Conservation (phyloP, 2,329 filamentous ascomycete species). For the Sporothrix phasma region DNA sequence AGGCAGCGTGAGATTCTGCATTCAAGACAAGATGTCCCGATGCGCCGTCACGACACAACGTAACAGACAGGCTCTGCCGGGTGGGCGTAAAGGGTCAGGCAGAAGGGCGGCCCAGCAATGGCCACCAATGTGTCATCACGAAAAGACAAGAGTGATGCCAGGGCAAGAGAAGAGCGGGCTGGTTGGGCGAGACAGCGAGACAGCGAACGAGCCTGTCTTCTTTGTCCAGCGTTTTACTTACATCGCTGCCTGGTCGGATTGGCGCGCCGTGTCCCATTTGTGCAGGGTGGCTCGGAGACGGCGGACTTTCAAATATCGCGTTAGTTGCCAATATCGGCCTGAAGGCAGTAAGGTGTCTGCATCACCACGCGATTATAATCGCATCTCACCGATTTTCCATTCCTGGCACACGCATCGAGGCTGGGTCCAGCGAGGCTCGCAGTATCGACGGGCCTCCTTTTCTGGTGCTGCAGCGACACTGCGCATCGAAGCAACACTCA, state of each 20-base stretch:
- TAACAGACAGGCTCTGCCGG: too few species aligned
- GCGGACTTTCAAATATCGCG: background rate
- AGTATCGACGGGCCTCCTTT: background rate
- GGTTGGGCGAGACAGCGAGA: too few species aligned
- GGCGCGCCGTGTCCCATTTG: constrained; percentile 4
- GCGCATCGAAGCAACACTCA: background rate
- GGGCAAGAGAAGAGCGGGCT: background rate
- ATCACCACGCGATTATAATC: background rate
- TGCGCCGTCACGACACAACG: background rate
- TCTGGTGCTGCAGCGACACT: background rate
- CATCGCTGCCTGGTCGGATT: background rate
- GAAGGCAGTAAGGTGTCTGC: background rate
- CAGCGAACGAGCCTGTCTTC: background rate
- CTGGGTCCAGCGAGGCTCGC: background rate
- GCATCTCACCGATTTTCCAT: background rate
- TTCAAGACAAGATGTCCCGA: background rate
- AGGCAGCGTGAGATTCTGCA: too few species aligned
- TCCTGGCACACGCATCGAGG: background rate
- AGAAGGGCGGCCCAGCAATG: background rate
- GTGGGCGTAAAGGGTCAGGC: background rate
- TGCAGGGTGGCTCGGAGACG: background rate
- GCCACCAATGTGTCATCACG: background rate
- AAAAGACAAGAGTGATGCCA: background rate
- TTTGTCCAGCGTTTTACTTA: background rate
- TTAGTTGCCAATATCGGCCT: background rate